Percentiles rank a stretch among this genome's conserved stretches.
Evolutionary conservation across 2,329 filamentous ascomycete genomes (phyloP).

Genomic region (Xylaria multiplex): DNA sequence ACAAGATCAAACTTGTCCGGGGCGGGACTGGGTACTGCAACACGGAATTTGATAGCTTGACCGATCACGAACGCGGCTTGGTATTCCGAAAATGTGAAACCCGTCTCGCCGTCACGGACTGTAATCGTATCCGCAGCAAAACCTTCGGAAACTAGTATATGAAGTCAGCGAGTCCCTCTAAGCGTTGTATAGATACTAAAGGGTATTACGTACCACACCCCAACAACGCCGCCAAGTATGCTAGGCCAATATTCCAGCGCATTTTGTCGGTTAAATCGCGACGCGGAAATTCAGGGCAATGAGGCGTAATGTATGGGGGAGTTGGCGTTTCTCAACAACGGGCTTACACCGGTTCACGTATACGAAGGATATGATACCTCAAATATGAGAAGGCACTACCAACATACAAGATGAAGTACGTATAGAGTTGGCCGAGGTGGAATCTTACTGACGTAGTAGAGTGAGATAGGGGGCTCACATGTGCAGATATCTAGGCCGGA

Average conservation of each 20-base stretch:
- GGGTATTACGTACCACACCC: slow-evolving; percentile 40
- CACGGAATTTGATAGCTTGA: slow-evolving; percentile 46
- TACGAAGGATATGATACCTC: slow-evolving; percentile 8
- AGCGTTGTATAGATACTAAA: neutral
- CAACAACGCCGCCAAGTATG: slow-evolving; percentile 39
- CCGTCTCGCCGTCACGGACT: slow-evolving; percentile 45
- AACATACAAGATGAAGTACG: neutral
- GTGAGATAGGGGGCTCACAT: slow-evolving; percentile 14
- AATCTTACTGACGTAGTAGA: neutral
- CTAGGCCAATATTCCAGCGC: slow-evolving; percentile 43
- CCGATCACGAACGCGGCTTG: slow-evolving; percentile 44
- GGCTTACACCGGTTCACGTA: neutral
- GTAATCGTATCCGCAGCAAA: slow-evolving; percentile 43
- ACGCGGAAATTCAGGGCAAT: neutral
- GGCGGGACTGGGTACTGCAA: slow-evolving; percentile 51
- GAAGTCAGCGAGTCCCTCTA: neutral
- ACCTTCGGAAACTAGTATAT: slow-evolving; percentile 20
- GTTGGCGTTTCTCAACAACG: neutral
- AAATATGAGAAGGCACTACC: neutral
- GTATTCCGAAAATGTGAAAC: slow-evolving; percentile 48
- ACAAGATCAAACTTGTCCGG: slow-evolving; percentile 52
- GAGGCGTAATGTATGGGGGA: neutral
- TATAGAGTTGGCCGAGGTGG: neutral
- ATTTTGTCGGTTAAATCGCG: slow-evolving; percentile 33
- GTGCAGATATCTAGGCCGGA: slow-evolving; percentile 12